These are phyloP conservation scores for Nitzschia palea DNA, from an alignment of 108 stramenopile species.

Conservation along the genomic window DNA sequence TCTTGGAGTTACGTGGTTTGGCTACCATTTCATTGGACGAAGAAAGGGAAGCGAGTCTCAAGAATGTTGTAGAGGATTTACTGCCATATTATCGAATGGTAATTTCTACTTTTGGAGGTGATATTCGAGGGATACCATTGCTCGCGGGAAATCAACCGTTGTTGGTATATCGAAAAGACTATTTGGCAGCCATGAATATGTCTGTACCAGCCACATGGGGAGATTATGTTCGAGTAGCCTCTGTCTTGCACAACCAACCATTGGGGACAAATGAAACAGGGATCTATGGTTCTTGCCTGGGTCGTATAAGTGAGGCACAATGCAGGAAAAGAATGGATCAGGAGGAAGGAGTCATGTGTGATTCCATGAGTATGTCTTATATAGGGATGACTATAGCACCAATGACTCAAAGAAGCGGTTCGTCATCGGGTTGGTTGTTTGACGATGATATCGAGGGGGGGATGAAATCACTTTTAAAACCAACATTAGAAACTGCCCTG, in stretches of 20 bases:
- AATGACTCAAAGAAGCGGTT: slow-evolving; percentile 43
- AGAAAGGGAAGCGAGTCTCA: neutral
- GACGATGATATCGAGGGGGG: slow-evolving; percentile 7
- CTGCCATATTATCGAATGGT: slow-evolving; percentile 35
- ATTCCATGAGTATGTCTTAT: slow-evolving; percentile 30
- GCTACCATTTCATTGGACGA: slow-evolving; percentile 1
- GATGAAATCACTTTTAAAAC: slow-evolving; percentile 27
- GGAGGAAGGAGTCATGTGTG: slow-evolving; percentile 1
- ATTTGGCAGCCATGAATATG: slow-evolving; percentile 28
- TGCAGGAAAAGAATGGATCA: slow-evolving; percentile 14
- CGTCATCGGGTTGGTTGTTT: slow-evolving; percentile 41
- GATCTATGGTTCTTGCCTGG: slow-evolving; percentile 28
- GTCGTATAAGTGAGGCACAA: slow-evolving; percentile 15
- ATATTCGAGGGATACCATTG: slow-evolving; percentile 28
- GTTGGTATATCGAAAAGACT: slow-evolving; percentile 47
- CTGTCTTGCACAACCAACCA: slow-evolving; percentile 18
- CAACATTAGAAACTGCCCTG: slow-evolving; percentile 12
- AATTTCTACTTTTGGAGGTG: slow-evolving; percentile 24
- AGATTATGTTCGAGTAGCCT: slow-evolving; percentile 34
- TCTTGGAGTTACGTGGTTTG: neutral
- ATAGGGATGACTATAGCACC: slow-evolving; percentile 28
- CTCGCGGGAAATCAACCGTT: slow-evolving; percentile 33
- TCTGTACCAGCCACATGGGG: slow-evolving; percentile 42
- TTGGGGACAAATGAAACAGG: slow-evolving; percentile 4
- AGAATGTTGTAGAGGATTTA: neutral